Conservation (phyloP, 1,139 yeast genomes). For the Tardiomyces blankii region DNA sequence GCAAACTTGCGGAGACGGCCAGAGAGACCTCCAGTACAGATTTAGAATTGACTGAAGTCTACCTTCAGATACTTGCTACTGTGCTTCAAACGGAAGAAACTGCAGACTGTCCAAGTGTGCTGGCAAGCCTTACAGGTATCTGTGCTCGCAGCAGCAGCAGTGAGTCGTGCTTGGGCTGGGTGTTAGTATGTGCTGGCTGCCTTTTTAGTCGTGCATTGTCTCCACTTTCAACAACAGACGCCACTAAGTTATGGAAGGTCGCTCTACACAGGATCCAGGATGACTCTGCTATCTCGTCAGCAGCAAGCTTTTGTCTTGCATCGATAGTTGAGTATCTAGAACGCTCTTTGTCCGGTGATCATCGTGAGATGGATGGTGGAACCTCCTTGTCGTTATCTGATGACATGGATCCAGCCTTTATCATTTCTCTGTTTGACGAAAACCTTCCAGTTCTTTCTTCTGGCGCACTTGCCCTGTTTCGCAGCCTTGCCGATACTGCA, state of each 20-base stretch:
- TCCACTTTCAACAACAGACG: not conserved
- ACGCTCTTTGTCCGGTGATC: not conserved
- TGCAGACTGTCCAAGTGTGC: no score
- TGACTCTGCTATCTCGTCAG: constrained; percentile 3
- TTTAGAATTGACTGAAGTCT: not conserved
- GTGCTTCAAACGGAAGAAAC: not conserved
- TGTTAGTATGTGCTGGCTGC: constrained; percentile 7
- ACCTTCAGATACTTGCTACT: not conserved
- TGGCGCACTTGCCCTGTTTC: not conserved
- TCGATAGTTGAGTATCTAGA: not conserved
- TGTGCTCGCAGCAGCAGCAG: no score
- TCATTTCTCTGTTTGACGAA: not conserved
- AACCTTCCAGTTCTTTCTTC: not conserved
- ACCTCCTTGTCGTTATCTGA: not conserved
- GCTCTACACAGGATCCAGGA: constrained; percentile 7
- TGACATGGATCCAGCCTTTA: not conserved
- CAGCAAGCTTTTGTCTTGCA: constrained; percentile 9
- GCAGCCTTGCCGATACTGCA: not conserved
- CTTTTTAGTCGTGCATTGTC: constrained; percentile 1
- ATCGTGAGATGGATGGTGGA: no score
- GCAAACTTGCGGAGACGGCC: no score
- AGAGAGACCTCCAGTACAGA: no score
- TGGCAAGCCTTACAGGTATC: no score
- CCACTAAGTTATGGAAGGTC: constrained; percentile 4
- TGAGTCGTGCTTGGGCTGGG: constrained; percentile 6